Evolutionary conservation across 192 early-diverging fungal genomes (phyloP), one percentile per base, ranked within the genome.

Genomic region (Rhizophagus prolifer): DNA sequence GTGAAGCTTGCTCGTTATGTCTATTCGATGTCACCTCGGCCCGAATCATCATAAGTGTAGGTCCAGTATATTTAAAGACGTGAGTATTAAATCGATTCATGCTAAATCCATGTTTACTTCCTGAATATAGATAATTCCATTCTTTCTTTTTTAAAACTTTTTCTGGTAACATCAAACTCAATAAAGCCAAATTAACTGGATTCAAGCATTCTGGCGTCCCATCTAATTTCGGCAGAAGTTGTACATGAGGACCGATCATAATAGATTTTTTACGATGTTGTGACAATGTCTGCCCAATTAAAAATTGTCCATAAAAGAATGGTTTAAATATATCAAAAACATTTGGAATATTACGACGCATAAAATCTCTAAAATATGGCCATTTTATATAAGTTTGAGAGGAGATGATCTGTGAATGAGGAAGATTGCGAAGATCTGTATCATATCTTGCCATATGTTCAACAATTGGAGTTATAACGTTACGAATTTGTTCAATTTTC

Each of bases 31-130:
- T 4, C 16, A 54, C 0, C 4, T 54, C 47, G 4, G 38, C 85
- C 26, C 81, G 79, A 4, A 89, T 50, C 10, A 89, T 38, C 8
- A 87, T 46, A n/a, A 89, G 67, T 0, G 86, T 89, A 1, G 88
- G 86, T 1, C 82, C 88, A 9, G 84, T 81, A 76, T 89, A 89
- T 64, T 89, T 89, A 80, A 86, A 89, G 5, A 87, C 83, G 50
- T 84, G 86, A 2, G 70, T 78, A 58, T 82, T 81, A 58, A 89
- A 89, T 38, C 85, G 78, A 71, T 87, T 89, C 88, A 89, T 89
- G 4, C 84, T 85, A 72, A 87, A 89, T 19, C 88, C 88, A 54
- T 89, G 77, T 28, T 64, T 46, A n/a, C 82, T 82, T n/a, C 83
- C 85, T 19, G 79, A 81, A 66, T 86, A 89, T 1, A 89, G 74